These are phyloP conservation scores for Russula sp. DNA, from an alignment of 768 basidiomycete genomes.

Conservation along the genomic window DNA sequence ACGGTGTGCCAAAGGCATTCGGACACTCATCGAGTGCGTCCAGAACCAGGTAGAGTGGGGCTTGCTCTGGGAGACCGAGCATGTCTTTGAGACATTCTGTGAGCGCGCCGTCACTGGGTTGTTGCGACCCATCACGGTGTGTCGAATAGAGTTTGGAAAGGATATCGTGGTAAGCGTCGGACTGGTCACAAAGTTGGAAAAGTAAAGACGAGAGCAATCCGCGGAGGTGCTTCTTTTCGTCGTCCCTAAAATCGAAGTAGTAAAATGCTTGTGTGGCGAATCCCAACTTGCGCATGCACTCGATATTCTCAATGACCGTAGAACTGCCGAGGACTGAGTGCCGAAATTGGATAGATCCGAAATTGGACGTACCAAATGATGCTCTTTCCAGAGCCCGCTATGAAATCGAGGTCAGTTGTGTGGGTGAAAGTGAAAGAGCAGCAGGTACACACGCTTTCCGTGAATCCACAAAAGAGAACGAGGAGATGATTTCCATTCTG, in stretches of 20 bases:
- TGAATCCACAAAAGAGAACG: too few relatives aligned
- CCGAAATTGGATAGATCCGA: background rate
- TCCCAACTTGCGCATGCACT: too few relatives aligned
- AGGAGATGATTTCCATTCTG: too few relatives aligned
- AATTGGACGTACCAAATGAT: background rate
- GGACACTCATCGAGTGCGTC: background rate
- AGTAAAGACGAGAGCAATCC: background rate
- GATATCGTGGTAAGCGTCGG: too few relatives aligned
- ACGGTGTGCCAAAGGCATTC: background rate
- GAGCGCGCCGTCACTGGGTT: background rate
- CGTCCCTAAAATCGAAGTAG: background rate
- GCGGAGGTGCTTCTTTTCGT: background rate
- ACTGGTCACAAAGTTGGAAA: too few relatives aligned
- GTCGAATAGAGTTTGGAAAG: too few relatives aligned
- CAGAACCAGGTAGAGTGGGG: background rate
- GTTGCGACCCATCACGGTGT: slow-evolving; percentile 25
- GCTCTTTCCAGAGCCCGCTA: background rate
- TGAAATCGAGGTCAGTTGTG: background rate
- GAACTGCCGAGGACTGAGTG: too few relatives aligned
- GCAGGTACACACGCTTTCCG: too few relatives aligned
- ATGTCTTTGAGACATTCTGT: background rate
- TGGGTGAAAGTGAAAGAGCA: too few relatives aligned
- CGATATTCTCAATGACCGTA: too few relatives aligned
- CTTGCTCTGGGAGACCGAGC: background rate
- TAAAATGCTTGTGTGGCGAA: background rate